Evolutionary conservation across 1,284 basidiomycete genomes (phyloP), one percentile per base, ranked within the genome.

Genomic region (Meira nashicola): DNA sequence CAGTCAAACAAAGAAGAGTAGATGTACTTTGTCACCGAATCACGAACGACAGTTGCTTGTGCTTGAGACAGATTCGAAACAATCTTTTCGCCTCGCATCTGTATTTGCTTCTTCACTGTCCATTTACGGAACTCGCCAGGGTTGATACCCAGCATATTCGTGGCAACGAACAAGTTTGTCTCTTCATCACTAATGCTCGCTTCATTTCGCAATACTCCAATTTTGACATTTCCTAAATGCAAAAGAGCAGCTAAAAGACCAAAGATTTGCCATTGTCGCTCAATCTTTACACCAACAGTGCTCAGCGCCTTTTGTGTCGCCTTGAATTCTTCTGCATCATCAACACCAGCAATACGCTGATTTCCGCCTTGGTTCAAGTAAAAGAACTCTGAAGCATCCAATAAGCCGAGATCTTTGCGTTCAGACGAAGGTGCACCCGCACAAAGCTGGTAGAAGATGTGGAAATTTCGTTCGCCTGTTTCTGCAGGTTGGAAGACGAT

Each of bases 371-470:
- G 94, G 72, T 88, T 92, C 62, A 98, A 84, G 76, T 92, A 98
- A 67, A 87, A 85, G 80, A 97, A 98, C 78, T 92, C 89, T 39
- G 79, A 74, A 40, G 86, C 86, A 58, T 94, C 90, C 65, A 92
- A 89, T 46, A 99, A 83, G 5, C 90, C 92, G 43, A 98, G 85
- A 72, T 95, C 91, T 80, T 95, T 95, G 49, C 91, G 86, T 77
- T 98, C 94, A 77, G 95, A 94, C 23, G 89, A 82, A 1, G 94
- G 93, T 3, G 92, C 92, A 55, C 95, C 95, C 1, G 94, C 90
- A 71, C 94, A 92, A n/a, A 99, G 83, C 79, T 99, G 95, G 80
- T 99, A 98, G 83, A 99, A 99, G 75, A 99, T 96, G 80, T 99
- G 95, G 79, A 98, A 99, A 80, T 98, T 99, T 59, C 95, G 87